phyloP scores from a whole-genome alignment of 768 basidiomycete species.

The Suillus luteus region DNA sequence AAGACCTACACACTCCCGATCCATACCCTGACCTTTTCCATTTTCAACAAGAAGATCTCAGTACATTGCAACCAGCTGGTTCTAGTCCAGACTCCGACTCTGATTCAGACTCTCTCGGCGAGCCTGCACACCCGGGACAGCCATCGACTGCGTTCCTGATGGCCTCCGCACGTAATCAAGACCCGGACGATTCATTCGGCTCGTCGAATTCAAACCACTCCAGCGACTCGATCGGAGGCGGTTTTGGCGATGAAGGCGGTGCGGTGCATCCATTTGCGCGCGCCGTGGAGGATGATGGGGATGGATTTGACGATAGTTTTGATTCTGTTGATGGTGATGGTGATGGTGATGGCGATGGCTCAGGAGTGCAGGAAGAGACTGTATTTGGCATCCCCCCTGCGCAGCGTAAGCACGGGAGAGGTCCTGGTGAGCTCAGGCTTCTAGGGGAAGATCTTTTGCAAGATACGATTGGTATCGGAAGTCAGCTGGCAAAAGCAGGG shows the following conservation, averaged over 20 bases:
- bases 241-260: constrained; percentile 35
- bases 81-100: constrained; percentile 45
- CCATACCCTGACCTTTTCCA: constrained; percentile 28
- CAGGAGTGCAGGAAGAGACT: constrained; percentile 56
- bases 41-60: constrained; percentile 29
- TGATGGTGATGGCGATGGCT: constrained; percentile 38
- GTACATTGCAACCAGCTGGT: constrained; percentile 17
- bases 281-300: constrained; percentile 33
- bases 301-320: constrained; percentile 53
- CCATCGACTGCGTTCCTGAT: constrained; percentile 75
- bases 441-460: constrained; percentile 63
- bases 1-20: constrained; percentile 26
- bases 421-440: constrained; percentile 47
- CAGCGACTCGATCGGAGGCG: constrained; percentile 53
- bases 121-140: constrained; percentile 57
- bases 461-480: constrained; percentile 63
- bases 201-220: constrained; percentile 62
- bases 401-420: constrained; percentile 39
- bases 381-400: constrained; percentile 69
- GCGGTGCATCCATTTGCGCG: constrained; percentile 64
- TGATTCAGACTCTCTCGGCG: constrained; percentile 61
- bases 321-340: constrained; percentile 53
- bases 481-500: constrained; percentile 49
- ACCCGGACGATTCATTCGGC: constrained; percentile 37
- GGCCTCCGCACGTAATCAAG: constrained; percentile 43